A percentile compares a stretch with the other conserved stretches of the same genome.
Evolutionary conservation across 306 rosid species (phyloP).

Genomic region (Inga oerstediana): DNA sequence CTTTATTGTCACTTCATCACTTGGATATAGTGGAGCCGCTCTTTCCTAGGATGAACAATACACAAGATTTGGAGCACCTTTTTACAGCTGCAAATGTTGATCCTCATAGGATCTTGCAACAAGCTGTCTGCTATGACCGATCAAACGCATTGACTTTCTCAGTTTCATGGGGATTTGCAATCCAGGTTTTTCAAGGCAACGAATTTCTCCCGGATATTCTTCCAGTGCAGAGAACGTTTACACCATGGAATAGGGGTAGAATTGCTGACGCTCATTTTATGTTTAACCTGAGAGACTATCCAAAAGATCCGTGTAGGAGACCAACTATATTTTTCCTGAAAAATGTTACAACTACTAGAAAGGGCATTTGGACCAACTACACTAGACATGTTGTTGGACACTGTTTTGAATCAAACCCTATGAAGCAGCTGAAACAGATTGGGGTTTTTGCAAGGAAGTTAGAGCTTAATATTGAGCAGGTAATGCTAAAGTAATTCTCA

Average conservation of each 20-base stretch:
- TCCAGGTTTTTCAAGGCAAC: conserved; percentile 75
- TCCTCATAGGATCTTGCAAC: conserved; percentile 80
- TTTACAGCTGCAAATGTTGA: conserved; percentile 70
- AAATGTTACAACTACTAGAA: conserved; percentile 44
- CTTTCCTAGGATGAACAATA: conserved; percentile 65
- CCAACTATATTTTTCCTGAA: conserved; percentile 62
- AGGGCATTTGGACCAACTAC: conserved; percentile 62
- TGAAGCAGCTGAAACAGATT: conserved; percentile 49
- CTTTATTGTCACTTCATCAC: conserved; percentile 88
- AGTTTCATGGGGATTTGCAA: conserved; percentile 80
- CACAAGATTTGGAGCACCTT: conserved; percentile 72
- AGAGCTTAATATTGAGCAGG: conserved; percentile 67
- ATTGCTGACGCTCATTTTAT: conserved; percentile 54
- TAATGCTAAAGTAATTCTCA: conserved; percentile 28
- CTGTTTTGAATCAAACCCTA: conserved; percentile 47
- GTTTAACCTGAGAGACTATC: conserved; percentile 68
- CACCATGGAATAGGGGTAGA: conserved; percentile 74
- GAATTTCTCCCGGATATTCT: conserved; percentile 76
- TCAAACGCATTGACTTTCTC: conserved; percentile 69
- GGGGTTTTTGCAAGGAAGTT: conserved; percentile 65
- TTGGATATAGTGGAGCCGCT: conserved; percentile 75
- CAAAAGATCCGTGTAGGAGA: conserved; percentile 74
- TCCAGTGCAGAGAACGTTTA: conserved; percentile 64
- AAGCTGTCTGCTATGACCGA: conserved; percentile 78
- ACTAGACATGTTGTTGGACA: conserved; percentile 46